A percentile compares a stretch with the other conserved stretches of the same genome.
These are phyloP conservation scores for Tetrapisispora phaffii DNA, from an alignment of 805 yeast genomes.

Conservation along the genomic window DNA sequence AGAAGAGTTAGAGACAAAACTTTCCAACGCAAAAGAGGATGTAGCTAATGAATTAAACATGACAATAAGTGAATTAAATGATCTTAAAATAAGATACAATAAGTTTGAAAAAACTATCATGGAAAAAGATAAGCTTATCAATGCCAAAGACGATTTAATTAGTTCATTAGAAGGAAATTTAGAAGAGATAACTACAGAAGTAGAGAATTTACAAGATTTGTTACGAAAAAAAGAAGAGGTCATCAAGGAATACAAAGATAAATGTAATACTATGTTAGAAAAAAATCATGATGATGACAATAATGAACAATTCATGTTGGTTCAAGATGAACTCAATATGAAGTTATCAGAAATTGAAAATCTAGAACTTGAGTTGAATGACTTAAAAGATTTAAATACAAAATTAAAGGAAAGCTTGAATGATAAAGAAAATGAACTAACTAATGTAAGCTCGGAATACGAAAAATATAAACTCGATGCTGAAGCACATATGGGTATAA, in stretches of 20 bases:
- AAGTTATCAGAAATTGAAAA: background rate
- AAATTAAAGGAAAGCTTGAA: background rate
- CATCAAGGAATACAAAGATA: background rate
- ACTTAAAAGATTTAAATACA: background rate
- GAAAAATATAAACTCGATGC: background rate
- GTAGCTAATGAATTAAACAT: background rate
- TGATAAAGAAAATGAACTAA: background rate
- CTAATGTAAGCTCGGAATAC: background rate
- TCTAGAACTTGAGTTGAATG: background rate
- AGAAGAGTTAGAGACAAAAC: background rate
- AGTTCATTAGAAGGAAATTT: constrained; percentile 5
- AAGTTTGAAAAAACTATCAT: background rate
- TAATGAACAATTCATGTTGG: background rate
- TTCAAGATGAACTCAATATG: background rate
- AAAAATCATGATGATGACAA: background rate
- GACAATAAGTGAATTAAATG: background rate
- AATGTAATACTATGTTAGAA: background rate
- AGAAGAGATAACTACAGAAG: background rate
- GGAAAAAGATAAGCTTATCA: background rate
- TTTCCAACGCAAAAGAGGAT: constrained; percentile 2
- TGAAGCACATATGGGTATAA: background rate
- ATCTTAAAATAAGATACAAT: background rate
- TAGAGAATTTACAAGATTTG: background rate
- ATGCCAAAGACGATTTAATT: background rate
- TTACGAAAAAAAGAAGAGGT: background rate